These are phyloP conservation scores for Agaricus subrufescens DNA, from an alignment of 768 basidiomycete genomes.

Conservation along the genomic window DNA sequence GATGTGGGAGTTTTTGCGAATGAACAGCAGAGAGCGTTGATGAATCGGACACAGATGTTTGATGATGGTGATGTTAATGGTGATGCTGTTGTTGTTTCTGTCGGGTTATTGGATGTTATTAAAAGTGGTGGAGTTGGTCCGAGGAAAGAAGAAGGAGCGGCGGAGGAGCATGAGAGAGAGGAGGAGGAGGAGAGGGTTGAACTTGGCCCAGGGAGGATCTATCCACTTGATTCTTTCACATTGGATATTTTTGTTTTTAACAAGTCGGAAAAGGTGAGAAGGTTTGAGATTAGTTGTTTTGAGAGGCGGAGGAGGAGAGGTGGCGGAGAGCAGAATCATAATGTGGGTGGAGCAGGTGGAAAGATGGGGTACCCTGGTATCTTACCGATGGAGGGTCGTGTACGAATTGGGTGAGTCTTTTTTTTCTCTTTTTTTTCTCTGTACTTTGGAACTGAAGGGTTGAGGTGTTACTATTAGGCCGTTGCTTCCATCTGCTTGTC, in stretches of 20 bases:
- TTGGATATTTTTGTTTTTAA: constrained; percentile 89
- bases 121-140: constrained; percentile 15
- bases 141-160: constrained; percentile 12
- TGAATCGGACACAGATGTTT: constrained; percentile 14
- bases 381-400: constrained; percentile 70
- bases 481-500: constrained; percentile 74
- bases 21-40: background rate
- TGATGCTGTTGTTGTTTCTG: constrained; percentile 67
- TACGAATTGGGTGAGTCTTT: constrained; percentile 68
- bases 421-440: background rate
- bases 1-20: constrained; percentile 38
- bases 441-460: background rate
- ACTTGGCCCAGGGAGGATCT: constrained; percentile 46
- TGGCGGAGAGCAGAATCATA: constrained; percentile 25
- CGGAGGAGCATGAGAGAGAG: constrained; percentile 9
- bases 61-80: constrained; percentile 27
- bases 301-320: constrained; percentile 44
- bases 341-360: constrained; percentile 24
- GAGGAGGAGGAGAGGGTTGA: background rate
- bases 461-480: constrained; percentile 42
- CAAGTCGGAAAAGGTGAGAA: constrained; percentile 66
- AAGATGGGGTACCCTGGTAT: constrained; percentile 55
- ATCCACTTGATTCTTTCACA: constrained; percentile 70
- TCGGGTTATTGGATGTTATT: constrained; percentile 41
- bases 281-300: constrained; percentile 74